Base-by-base conservation (phyloP, 352 stramenopile species). In the Phytopythium mirpurense region DNA sequence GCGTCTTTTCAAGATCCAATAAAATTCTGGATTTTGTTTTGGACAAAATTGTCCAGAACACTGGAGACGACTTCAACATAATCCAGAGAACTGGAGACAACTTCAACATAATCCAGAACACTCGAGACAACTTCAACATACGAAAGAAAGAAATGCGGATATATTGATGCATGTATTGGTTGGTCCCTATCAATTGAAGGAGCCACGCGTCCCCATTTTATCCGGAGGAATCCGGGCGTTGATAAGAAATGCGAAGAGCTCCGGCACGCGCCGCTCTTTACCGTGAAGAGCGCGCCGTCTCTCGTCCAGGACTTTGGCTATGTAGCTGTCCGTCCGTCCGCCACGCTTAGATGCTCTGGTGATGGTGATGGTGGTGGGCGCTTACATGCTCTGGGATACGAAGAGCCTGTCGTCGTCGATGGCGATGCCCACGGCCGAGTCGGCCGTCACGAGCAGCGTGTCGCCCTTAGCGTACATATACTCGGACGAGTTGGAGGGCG, bases 351-450 rank as follows among this genome's bases (percentile, higher is more conserved):
- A n/a, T n/a, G n/a, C n/a, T n/a, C n/a, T n/a, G n/a, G n/a, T n/a
- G n/a, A n/a, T n/a, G n/a, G n/a, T n/a, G n/a, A n/a, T n/a, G n/a
- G n/a, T n/a, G n/a, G n/a, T n/a, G n/a, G n/a, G n/a, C n/a, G n/a
- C n/a, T n/a, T 74, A 83, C 15, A 79, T 60, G 14, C 56, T 53
- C n/a, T 70, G 72, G 26, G 75, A 73, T 51, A 88, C 61, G 53
- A 88, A 88, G 45, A 88, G 72, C 34, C 61, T 71, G 54, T 81
- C 54, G 19, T 67, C 57, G 31, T 83, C 64, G 37, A 76, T 58
- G 9, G 81, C 76, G 10, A 86, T 38, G 27, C 79, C 77, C 23
- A 88, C 47, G 46, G 73, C 70, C 27, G 74, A 83, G 60, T 74
- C 68, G n/a, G 59, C 57, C 6, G 78, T 82, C 36, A 90, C 63